Evolutionary conservation across 78 protist species (phyloP).

Genomic region (Carpediemonas membranifera): DNA sequence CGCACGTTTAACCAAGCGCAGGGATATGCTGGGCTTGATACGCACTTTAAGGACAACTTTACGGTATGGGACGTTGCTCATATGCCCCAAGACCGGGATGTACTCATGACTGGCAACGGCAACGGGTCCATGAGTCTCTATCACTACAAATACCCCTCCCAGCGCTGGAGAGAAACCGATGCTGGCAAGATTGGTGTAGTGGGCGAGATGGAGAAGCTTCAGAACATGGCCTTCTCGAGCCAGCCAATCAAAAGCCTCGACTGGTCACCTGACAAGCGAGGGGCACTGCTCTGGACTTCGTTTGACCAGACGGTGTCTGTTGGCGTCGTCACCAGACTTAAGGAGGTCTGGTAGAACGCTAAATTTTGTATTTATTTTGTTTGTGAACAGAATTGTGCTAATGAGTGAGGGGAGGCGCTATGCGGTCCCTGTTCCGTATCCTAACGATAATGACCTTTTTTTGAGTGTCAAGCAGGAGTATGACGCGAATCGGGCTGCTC

Average conservation of each 20-base stretch:
- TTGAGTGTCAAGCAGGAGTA: too few relatives aligned
- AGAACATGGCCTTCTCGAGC: not conserved
- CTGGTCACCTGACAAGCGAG: constrained; percentile 41
- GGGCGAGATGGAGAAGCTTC: constrained; percentile 19
- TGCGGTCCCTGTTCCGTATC: too few relatives aligned
- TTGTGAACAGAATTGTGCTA: too few relatives aligned
- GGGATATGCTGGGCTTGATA: constrained; percentile 26
- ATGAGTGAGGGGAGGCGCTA: too few relatives aligned
- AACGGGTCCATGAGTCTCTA: constrained; percentile 39
- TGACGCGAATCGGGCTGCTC: too few relatives aligned
- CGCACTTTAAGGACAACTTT: not conserved
- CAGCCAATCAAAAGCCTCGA: constrained; percentile 49
- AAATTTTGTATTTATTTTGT: too few relatives aligned
- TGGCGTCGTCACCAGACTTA: constrained; percentile 33
- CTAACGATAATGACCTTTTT: too few relatives aligned
- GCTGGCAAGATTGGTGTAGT: constrained; percentile 21
- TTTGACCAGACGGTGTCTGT: constrained; percentile 53
- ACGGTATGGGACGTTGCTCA: constrained; percentile 43
- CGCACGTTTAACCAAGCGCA: constrained; percentile 32
- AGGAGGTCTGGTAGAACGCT: too few relatives aligned
- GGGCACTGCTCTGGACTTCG: constrained; percentile 37
- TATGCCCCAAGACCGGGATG: constrained; percentile 56
- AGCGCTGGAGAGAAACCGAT: not conserved
- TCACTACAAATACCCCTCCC: not conserved
- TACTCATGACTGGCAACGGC: constrained; percentile 38